A percentile compares a stretch with the other conserved stretches of the same genome.
phyloP scores from a whole-genome alignment of 2,329 filamentous ascomycete species.

The Chlorencoelia australis region DNA sequence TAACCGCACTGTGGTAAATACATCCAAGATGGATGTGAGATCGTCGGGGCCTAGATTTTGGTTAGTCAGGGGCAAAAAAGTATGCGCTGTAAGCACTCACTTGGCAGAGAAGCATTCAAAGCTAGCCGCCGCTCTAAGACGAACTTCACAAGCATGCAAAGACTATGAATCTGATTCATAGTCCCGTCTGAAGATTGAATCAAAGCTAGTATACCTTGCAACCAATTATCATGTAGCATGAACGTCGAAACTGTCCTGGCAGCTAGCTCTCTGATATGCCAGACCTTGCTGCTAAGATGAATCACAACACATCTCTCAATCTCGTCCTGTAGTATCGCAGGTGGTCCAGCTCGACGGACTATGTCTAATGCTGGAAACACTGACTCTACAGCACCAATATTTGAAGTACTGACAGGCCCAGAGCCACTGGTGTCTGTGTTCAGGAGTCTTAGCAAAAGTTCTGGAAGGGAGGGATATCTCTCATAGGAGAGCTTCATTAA shows the following conservation, averaged over 20 bases:
- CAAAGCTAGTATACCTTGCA: conserved; percentile 29
- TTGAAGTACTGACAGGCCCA: conserved; percentile 14
- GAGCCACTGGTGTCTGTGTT: conserved; percentile 21
- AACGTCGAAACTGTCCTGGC: conserved; percentile 62
- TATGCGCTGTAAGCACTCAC: conserved; percentile 27
- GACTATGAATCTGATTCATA: conserved; percentile 49
- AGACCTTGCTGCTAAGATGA: conserved; percentile 59
- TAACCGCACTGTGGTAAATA: background rate
- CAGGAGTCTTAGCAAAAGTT: conserved; percentile 54
- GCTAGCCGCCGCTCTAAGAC: conserved; percentile 44
- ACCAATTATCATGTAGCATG: conserved; percentile 42
- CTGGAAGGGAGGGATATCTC: conserved; percentile 55
- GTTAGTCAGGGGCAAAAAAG: conserved; percentile 10
- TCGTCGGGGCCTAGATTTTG: background rate
- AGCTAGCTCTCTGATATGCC: conserved; percentile 75
- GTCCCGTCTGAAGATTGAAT: conserved; percentile 22
- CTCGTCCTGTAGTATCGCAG: conserved; percentile 41
- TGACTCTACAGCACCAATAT: conserved; percentile 47
- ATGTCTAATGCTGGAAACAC: conserved; percentile 81
- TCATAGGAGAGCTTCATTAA: conserved; percentile 59
- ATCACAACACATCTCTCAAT: conserved; percentile 48
- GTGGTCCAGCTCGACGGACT: conserved; percentile 60
- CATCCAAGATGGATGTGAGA: background rate
- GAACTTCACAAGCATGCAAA: conserved; percentile 45
- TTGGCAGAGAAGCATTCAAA: conserved; percentile 33